Evolutionary conservation across 208 protist genomes (phyloP).

Genomic region (Angomonas deanei): DNA sequence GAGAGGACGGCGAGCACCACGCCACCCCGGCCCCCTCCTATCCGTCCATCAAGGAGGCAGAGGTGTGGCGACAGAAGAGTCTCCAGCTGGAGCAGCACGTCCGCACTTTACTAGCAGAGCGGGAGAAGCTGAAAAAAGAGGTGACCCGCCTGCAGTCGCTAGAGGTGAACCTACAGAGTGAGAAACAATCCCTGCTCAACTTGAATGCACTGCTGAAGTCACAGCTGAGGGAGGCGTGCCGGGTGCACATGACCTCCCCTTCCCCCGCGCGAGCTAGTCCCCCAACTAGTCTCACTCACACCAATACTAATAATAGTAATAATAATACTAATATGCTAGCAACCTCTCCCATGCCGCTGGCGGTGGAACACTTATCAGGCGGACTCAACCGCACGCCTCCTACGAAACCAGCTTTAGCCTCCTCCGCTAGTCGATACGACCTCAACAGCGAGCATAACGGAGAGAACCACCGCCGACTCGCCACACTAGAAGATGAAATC

Average conservation of each 20-base stretch:
- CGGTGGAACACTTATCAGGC: neutral
- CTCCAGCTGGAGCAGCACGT: slow-evolving; percentile 73
- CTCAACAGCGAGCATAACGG: neutral
- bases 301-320: neutral
- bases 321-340: too few species aligned
- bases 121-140: slow-evolving; percentile 51
- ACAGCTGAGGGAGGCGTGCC: slow-evolving; percentile 77
- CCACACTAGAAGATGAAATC: slow-evolving; percentile 59
- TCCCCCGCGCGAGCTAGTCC: neutral
- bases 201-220: slow-evolving; percentile 84
- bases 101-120: slow-evolving; percentile 50
- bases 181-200: slow-evolving; percentile 79
- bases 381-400: neutral
- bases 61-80: slow-evolving; percentile 72
- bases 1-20: neutral
- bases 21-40: neutral
- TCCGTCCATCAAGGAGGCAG: slow-evolving; percentile 49
- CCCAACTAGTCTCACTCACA: neutral
- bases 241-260: slow-evolving; percentile 15
- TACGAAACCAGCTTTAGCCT: neutral
- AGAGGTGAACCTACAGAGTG: slow-evolving; percentile 31
- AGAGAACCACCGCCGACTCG: slow-evolving; percentile 8
- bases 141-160: slow-evolving; percentile 41
- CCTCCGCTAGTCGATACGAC: neutral
- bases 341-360: too few species aligned